Base-by-base conservation (phyloP, 371 early-diverging fungal genomes). In the Dinochytrium kinnereticum region DNA sequence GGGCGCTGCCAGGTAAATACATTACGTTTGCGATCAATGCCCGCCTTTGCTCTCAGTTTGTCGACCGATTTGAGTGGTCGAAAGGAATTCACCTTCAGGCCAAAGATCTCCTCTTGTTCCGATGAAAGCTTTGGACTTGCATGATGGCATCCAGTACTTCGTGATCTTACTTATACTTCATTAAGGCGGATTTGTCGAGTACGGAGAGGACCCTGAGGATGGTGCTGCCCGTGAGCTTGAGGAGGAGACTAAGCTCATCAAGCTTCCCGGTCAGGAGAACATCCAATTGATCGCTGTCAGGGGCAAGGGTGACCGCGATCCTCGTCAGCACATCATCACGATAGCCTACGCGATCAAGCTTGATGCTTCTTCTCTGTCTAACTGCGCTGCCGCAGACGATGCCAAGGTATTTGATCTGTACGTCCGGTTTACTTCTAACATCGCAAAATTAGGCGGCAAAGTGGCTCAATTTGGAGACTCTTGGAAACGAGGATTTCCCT, bases 191-290 rank as follows among this genome's bases (percentile, higher is more conserved):
- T 74, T 74, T 40, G 51, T 74, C 38, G 77, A 76, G 55, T 76
- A 76, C 68, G 73, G 77, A 26, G 77, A 76, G 64, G 77, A 76
- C 37, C 77, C 77, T 26, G 50, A 44, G 36, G 40, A 59, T n/a
- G 72, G 69, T 19, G 77, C 73, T 1, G 31, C 15, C 44, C n/a
- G 77, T 17, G 77, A 76, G 64, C 73, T 76, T 24, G 64, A 71
- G 67, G 77, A 76, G 51, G 77, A 76, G 64, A 59, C 73, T 21
- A 19, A 64, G 2, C 38, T 72, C 34, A 24, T n/a, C 3, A 49
- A 39, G 30, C 49, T 51, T 2, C 40, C 61, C 31, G 51, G 59
- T 2, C 31, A 17, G 10, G 49, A 51, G 3, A 10, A 36, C 38
- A 39, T 67, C 28, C 70, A 71, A 7, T 66, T 76, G 2, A 55